Base-by-base conservation (phyloP, 805 yeast genomes). In the Nakazawaea ernobii region DNA sequence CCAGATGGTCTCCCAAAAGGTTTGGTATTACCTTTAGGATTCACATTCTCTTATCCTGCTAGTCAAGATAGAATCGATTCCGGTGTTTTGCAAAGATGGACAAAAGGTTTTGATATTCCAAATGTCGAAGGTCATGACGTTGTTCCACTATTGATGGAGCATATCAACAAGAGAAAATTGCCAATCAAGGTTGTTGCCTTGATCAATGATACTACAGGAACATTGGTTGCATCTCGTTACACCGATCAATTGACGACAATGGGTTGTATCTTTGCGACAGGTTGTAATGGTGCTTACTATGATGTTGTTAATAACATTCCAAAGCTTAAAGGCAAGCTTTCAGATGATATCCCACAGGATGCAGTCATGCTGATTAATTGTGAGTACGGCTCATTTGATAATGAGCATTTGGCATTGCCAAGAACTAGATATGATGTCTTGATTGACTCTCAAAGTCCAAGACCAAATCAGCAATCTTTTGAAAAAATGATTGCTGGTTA, bases 401-500 rank as follows among this genome's bases (percentile, higher is more conserved):
- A 91, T 64, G 96, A 87, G 66, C 96, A 88, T 62, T 56, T 63
- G 36, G 82, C 85, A 27, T 77, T 94, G 57, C 99, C 99, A 65
- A 83, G 98, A 73, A 90, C 95, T 54, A 82, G 80, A 65, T 91
- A 81, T 65, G 99, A 94, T 67, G 65, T 84, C 45, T 74, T 70
- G 53, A 85, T 94, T 53, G 99, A 94, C 68, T 75, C 71, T 30
- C 85, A 85, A 59, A 86, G 96, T 43, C 99, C 99, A 62, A 87
- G 98, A 74, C 99, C 98, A 44, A 91, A 92, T 54, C 97, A 94
- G 71, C 99, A 94, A 72, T 69, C 95, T 45, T 94, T 90, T 67
- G 99, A 94, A 75, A 94, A 94, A 74, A 91, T 94, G 97, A 89
- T 94, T 55, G 87, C 97, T 32, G 99, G 99, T 55, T 89, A 90